Base-by-base conservation (phyloP, 2,329 filamentous ascomycete species). In the Ceratocystis albifundus region DNA sequence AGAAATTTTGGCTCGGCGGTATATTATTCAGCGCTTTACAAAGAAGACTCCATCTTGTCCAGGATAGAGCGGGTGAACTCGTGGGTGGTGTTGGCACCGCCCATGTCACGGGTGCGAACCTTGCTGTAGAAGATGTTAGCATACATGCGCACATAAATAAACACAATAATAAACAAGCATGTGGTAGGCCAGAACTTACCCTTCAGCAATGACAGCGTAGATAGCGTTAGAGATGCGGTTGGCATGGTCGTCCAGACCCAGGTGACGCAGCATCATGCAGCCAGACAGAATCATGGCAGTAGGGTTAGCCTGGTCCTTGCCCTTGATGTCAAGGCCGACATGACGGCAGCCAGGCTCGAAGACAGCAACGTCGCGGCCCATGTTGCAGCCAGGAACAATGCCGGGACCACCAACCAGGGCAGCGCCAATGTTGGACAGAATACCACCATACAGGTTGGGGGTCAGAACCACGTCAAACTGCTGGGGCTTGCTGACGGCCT, bases 391-490 rank as follows among this genome's bases (percentile, higher is more conserved):
- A 68, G 94, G 94, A 57, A 99, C 94, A 71, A 99, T 90, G 79
- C 94, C 94, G 65, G 94, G 93, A 65, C 94, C 94, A 76, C 94
- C 94, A 72, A 99, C 94, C 48, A 99, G 89, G 70, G 93, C 94
- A 73, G 94, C 93, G 72, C 92, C 93, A 74, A 99, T 95, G 85
- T 99, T 99, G 81, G 94, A 97, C 71, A 99, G 83, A 74, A 99
- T 99, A 76, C 93, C 92, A 78, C 93, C 93, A 84, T 97, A 97
- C 75, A 97, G 81, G 83, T 99, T 99, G 74, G 94, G 94, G 92
- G 97, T 97, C 77, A 99, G 94, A 88, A 99, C 90, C 73, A 99
- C 94, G 77, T 99, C 94, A 76, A 99, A 99, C 80, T 99, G 94
- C 81, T 97, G 94, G 69, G 94, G 94, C 71, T 86, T 84, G 71